Evolutionary conservation across 2,329 filamentous ascomycete genomes (phyloP), one percentile per base, ranked within the genome.

Genomic region (Nigrospora osmanthi): DNA sequence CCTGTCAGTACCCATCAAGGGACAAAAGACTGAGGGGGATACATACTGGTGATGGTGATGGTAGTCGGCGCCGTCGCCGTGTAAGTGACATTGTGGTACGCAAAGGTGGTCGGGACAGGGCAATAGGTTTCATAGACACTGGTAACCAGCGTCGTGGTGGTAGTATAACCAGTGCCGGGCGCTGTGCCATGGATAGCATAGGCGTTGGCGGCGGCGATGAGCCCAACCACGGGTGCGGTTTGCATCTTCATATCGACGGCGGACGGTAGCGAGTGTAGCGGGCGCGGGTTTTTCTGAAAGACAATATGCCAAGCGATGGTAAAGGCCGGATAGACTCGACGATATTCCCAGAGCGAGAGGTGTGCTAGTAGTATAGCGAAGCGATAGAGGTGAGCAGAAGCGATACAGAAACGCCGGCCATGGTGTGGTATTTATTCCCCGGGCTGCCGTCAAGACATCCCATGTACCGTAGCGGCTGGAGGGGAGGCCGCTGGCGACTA

Each of bases 1-100:
- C 44, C 40, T 13, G 53, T 67, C 48, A 67, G 58, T 47, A 40
- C 36, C 12, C 6, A n/a, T 42, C 13, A 5, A 31, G 6, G 39
- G 28, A 23, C 13, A 14, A n/a, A 43, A 30, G 12, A 28, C 33
- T 6, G 23, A 37, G 37, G 28, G 28, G 28, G 14, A 39, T 33
- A 55, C 67, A 55, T 56, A 71, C 68, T 68, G 43, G 66, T 70
- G 51, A 74, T 59, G 50, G 70, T 73, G 46, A 74, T 43, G 36
- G 64, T 69, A 32, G 65, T 69, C 28, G 62, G 58, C 49, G 58
- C 49, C 16, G 65, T 69, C 47, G 63, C 68, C 28, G 67, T 73
- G 55, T 69, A 70, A 41, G 71, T 73, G 43, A 64, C 58, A 47
- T 66, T 65, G 45, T 63, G 61, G 54, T 63, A 61, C 31, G 64